A percentile compares a stretch with the other conserved stretches of the same genome.
Conservation (phyloP, 106 monocot species). For the Agapanthus africanus region DNA sequence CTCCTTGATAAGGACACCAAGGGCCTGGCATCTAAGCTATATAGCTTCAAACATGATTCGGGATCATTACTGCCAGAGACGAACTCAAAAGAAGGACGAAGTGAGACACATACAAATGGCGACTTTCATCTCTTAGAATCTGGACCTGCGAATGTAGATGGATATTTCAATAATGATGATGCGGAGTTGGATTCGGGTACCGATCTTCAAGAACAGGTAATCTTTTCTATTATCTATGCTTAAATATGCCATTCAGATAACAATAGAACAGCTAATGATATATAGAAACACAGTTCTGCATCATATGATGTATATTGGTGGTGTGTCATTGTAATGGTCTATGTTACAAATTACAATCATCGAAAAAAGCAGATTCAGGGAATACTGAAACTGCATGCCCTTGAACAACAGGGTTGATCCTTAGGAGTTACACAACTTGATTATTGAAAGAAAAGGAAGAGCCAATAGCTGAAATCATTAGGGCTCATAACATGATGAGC, state of each 20-base stretch:
- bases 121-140: constrained; percentile 13
- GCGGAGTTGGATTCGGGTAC: constrained; percentile 36
- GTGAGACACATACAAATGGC: constrained; percentile 25
- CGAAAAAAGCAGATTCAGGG: background rate
- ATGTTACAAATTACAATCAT: background rate
- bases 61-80: constrained; percentile 34
- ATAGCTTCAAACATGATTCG: constrained; percentile 85
- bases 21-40: constrained; percentile 76
- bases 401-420: background rate
- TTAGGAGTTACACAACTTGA: background rate
- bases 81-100: constrained; percentile 24
- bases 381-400: background rate
- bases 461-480: background rate
- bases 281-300: background rate
- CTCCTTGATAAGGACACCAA: constrained; percentile 45
- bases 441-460: background rate
- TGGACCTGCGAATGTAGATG: constrained; percentile 5
- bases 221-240: background rate
- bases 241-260: background rate
- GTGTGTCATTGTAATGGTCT: background rate
- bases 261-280: background rate
- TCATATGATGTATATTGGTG: background rate
- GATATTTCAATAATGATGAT: constrained; percentile 22
- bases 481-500: background rate
- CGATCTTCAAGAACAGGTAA: constrained; percentile 73